phyloP scores from a whole-genome alignment of 2,329 filamentous ascomycete species.

The Zasmidium citrigriseum region DNA sequence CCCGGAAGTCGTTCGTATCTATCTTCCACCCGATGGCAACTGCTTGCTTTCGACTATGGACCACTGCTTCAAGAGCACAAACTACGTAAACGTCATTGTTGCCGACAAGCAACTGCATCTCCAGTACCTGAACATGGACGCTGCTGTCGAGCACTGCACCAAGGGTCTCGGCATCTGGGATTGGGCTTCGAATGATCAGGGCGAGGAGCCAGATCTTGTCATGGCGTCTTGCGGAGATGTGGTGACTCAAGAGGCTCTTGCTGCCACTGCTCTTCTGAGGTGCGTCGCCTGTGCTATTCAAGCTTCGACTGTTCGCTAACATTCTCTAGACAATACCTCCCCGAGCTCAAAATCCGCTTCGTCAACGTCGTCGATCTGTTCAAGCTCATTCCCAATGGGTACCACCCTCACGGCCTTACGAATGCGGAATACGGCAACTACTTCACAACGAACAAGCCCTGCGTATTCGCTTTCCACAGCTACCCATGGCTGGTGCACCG shows the following conservation, averaged over 20 bases:
- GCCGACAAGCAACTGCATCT: constrained; percentile 79
- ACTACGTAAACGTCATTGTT: constrained; percentile 81
- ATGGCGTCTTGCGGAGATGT: constrained; percentile 78
- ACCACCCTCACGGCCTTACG: constrained; percentile 73
- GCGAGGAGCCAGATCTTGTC: constrained; percentile 69
- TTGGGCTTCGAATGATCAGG: constrained; percentile 71
- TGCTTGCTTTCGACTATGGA: constrained; percentile 74
- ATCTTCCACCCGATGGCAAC: constrained; percentile 78
- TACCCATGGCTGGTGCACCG: constrained; percentile 81
- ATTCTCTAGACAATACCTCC: constrained; percentile 61
- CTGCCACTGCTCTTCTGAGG: constrained; percentile 69
- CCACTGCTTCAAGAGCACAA: constrained; percentile 70
- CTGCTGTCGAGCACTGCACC: constrained; percentile 72
- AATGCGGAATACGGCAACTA: constrained; percentile 67
- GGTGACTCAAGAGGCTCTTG: constrained; percentile 71
- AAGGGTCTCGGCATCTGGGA: constrained; percentile 80
- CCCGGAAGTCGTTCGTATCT: constrained; percentile 77
- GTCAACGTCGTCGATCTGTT: constrained; percentile 81
- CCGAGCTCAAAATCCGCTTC: constrained; percentile 72
- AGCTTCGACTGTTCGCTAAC: no score
- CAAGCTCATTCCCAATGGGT: constrained; percentile 69
- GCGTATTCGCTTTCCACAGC: constrained; percentile 83
- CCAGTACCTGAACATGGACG: constrained; percentile 73
- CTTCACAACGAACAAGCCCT: constrained; percentile 71
- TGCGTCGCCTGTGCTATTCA: neutral